Percentiles rank a stretch among this genome's conserved stretches.
phyloP scores from a whole-genome alignment of 1,139 yeast species.

The Candida neerlandica region DNA sequence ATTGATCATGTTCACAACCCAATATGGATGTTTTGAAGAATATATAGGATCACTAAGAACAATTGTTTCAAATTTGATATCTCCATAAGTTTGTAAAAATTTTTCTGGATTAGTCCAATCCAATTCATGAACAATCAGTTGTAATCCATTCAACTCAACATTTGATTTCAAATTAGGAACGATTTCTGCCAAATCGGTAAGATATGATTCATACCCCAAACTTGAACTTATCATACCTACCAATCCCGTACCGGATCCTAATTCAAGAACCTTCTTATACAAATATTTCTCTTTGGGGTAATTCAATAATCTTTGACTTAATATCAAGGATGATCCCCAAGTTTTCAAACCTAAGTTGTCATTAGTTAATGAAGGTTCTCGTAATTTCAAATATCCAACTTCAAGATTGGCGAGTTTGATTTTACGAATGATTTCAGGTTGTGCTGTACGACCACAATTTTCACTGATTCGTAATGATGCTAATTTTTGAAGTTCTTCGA shows the following conservation, averaged over 20 bases:
- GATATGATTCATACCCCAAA: constrained; percentile 50
- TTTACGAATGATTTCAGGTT: constrained; percentile 66
- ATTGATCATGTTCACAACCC: constrained; percentile 63
- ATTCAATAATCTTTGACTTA: constrained; percentile 56
- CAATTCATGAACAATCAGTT: constrained; percentile 48
- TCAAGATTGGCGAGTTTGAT: constrained; percentile 37
- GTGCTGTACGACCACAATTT: constrained; percentile 85
- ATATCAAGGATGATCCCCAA: constrained; percentile 88
- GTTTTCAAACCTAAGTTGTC: constrained; percentile 92
- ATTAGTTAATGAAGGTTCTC: constrained; percentile 82
- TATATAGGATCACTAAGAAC: constrained; percentile 88
- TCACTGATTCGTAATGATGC: constrained; percentile 75
- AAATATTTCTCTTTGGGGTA: constrained; percentile 22
- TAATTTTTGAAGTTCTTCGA: constrained; percentile 49
- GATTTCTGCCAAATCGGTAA: constrained; percentile 83
- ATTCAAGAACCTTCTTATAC: constrained; percentile 60
- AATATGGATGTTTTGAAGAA: constrained; percentile 75
- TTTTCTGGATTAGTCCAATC: constrained; percentile 73
- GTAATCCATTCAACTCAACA: constrained; percentile 49
- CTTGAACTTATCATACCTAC: constrained; percentile 70
- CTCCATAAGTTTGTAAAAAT: constrained; percentile 29
- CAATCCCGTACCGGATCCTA: constrained; percentile 94
- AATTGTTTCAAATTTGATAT: constrained; percentile 52
- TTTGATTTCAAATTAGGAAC: constrained; percentile 67
- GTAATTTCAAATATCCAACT: constrained; percentile 44